phyloP scores from a whole-genome alignment of 73 alveolate species.

The Paramecium tetraurelia region DNA sequence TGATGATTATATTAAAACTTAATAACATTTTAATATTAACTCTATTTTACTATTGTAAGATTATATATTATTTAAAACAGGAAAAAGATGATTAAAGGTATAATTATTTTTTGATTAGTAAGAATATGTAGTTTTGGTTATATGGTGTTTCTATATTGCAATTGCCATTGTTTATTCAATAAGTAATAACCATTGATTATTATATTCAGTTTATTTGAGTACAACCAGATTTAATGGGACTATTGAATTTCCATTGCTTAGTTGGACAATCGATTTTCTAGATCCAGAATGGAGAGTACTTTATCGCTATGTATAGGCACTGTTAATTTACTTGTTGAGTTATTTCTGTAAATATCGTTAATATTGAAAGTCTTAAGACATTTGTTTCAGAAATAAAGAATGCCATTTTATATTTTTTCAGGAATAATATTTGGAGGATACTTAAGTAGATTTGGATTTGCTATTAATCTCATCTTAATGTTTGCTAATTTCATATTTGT shows the following conservation, averaged over 20 bases:
- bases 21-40: not conserved
- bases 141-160: not conserved
- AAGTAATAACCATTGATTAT: not conserved
- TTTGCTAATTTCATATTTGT: not conserved
- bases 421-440: not conserved
- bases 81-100: not conserved
- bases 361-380: not conserved
- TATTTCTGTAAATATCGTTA: not conserved
- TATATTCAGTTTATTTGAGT: not conserved
- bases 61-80: not conserved
- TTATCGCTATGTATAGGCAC: not conserved
- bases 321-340: not conserved
- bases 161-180: not conserved
- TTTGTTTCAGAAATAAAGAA: not conserved
- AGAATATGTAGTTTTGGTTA: not conserved
- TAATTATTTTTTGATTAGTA: not conserved
- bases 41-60: not conserved
- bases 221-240: not conserved
- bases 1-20: not conserved
- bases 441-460: slow-evolving; percentile 1
- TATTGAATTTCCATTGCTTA: not conserved
- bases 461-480: not conserved
- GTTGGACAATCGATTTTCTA: slow-evolving; percentile 1
- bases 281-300: slow-evolving; percentile 38
- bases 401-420: not conserved